Base-by-base conservation (phyloP, 495 filamentous ascomycete species). In the Hyphodiscus hymeniophilus region DNA sequence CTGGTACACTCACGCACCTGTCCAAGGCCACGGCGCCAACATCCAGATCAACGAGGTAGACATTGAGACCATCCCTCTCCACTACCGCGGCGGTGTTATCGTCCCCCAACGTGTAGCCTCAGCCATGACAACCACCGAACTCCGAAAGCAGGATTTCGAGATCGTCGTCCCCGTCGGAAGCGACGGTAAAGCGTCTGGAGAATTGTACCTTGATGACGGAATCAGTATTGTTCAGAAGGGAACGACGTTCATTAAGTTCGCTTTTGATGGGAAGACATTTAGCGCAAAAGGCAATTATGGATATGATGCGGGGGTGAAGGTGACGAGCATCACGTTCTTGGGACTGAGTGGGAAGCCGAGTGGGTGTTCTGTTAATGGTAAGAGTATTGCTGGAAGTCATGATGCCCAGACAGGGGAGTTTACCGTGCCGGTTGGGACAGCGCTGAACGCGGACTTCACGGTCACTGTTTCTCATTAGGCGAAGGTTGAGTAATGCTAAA, bases 81-180 rank as follows among this genome's bases (percentile, higher is more conserved):
- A 96, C 46, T 92, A 95, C 79, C 84, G 81, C 42, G 90, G 86
- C 22, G 90, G 92, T 13, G 84, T 94, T 57, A 81, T 98, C 57
- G 79, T 98, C 58, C 83, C 88, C 74, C 80, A 32, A 17, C 82
- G 92, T 31, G 83, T 87, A 47, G 87, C 94, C 46, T 73, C 78
- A 0, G 86, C 90, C 1, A 79, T 91, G 34, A 80, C 89, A 41
- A 92, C 85, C 50, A 84, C 80, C 42, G 82, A 82, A 6, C 71
- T 96, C 8, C 95, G 95, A 85, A 82, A 76, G 56, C 88, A 79
- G 66, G 89, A 96, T 58, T 88, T 90, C 11, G 94, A 94, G 64
- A 95, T 91, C 12, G 79, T 98, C 31, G 71, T 96, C 2, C 76
- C 82, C 1, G 64, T 94, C 11, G 70, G 78, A 52, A 76, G 77